Evolutionary conservation across 306 rosid genomes (phyloP).

Genomic region (Prunus armeniaca): DNA sequence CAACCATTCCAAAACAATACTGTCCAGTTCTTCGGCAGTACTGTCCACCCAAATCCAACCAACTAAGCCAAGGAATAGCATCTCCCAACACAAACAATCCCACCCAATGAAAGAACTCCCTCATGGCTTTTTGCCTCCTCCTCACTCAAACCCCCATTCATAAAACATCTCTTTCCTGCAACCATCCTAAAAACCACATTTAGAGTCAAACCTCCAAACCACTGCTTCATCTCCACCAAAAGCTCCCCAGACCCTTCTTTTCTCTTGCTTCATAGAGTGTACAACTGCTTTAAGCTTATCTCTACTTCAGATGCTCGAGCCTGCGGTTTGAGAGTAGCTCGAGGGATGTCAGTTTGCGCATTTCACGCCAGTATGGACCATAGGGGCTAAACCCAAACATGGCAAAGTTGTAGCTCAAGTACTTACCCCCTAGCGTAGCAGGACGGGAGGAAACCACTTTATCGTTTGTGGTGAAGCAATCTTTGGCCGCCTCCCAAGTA

Average conservation of each 20-base stretch:
- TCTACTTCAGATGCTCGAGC: constrained; percentile 33
- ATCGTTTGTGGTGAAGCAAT: constrained; percentile 46
- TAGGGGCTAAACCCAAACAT: constrained; percentile 32
- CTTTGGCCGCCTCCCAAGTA: constrained; percentile 37
- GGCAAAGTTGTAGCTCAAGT: constrained; percentile 37
- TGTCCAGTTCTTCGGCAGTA: constrained; percentile 27
- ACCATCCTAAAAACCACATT: constrained; percentile 35
- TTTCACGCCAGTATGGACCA: constrained; percentile 38
- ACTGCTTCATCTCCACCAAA: constrained; percentile 34
- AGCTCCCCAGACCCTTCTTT: background rate
- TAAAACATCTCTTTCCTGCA: constrained; percentile 30
- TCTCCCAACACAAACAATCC: constrained; percentile 36
- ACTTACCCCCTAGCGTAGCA: background rate
- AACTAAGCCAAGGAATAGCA: constrained; percentile 39
- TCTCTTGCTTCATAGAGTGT: constrained; percentile 22
- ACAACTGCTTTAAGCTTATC: constrained; percentile 22
- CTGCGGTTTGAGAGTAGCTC: constrained; percentile 44
- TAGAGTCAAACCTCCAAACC: constrained; percentile 40
- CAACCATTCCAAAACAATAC: constrained; percentile 14
- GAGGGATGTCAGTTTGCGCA: constrained; percentile 30
- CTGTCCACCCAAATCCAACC: constrained; percentile 40
- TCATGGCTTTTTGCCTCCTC: constrained; percentile 7
- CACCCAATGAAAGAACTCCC: constrained; percentile 15
- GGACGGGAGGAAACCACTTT: constrained; percentile 31
- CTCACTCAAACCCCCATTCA: background rate